Base-by-base conservation (phyloP, 768 basidiomycete genomes). In the Hericium rajendrae region DNA sequence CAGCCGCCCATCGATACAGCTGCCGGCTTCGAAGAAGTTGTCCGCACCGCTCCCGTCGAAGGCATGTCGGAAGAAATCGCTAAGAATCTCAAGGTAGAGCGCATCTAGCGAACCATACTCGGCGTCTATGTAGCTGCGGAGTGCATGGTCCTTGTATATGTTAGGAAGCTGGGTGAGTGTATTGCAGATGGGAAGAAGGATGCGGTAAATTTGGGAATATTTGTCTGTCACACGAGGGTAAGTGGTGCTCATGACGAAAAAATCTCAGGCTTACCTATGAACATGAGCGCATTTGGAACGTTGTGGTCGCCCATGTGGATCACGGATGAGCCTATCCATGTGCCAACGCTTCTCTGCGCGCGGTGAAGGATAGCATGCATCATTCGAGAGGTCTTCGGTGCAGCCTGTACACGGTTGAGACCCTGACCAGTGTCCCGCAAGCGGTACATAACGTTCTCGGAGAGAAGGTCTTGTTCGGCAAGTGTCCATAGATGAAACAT, bases 21-120 rank as follows among this genome's bases (percentile, higher is more conserved):
- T 89, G 16, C 91, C 89, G 40, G 90, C 91, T 67, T 92, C 90
- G 67, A 86, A 91, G 74, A 89, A 91, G 68, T 90, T 91, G 66
- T 91, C 90, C 3, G 90, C 91, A n/a, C 91, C 91, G 24, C 87
- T 89, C 1, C 91, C 91, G 69, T 93, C 90, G 67, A 92, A 92
- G 1, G 84, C 91, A 63, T 93, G 91, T 51, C 86, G 76, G 72
- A 92, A 92, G 74, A 93, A 91, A 69, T 93, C 91, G 32, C 80
- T 76, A 50, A 92, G 72, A 62, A 93, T 86, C 59, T 91, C 89
- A 53, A 75, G 78, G 37, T 75, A 75, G 50, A 84, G 78, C 64
- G 81, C 81, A 8, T 91, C 91, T 10, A 74, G 69, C 15, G 86
- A 86, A 4, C 91, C 91, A 67, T 86, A 93, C 68, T 93, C 91